These are phyloP conservation scores for Diphasiastrum complanatum DNA, from an alignment of 83 land plant species.

Conservation along the genomic window DNA sequence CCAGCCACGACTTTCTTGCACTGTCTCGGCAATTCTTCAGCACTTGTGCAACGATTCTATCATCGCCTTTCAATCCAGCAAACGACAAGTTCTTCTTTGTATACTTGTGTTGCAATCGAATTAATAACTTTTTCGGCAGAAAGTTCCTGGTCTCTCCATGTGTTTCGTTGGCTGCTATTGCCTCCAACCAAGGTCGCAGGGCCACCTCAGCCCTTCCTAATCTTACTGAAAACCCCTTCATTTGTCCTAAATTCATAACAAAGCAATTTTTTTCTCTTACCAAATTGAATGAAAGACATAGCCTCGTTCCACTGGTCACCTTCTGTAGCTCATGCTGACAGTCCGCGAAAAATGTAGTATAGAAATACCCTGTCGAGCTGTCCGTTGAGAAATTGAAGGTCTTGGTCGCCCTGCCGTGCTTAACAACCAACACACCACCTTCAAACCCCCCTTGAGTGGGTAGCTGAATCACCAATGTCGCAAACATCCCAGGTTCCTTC, in stretches of 20 bases:
- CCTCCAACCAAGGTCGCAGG: slow-evolving; percentile 7
- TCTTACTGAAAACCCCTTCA: neutral
- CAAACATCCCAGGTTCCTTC: slow-evolving; percentile 23
- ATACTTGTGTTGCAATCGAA: slow-evolving; percentile 20
- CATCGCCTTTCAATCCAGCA: slow-evolving; percentile 23
- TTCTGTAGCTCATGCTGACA: slow-evolving; percentile 18
- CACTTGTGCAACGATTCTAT: slow-evolving; percentile 11
- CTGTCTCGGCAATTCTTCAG: slow-evolving; percentile 4
- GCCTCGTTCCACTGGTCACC: slow-evolving; percentile 4
- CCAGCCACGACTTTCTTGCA: neutral
- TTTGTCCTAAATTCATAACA: neutral
- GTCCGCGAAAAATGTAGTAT: slow-evolving; percentile 11
- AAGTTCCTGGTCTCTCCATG: neutral
- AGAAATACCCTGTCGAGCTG: neutral
- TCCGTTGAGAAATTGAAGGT: slow-evolving; percentile 5
- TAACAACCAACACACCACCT: slow-evolving; percentile 18
- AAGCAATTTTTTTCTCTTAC: slow-evolving; percentile 1
- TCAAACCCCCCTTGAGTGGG: slow-evolving; percentile 15
- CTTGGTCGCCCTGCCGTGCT: neutral
- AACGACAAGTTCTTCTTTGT: slow-evolving; percentile 11
- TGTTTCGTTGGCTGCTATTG: neutral
- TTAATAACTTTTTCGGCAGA: neutral
- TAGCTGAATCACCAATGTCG: slow-evolving; percentile 19
- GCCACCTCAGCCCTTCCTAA: slow-evolving; percentile 1
- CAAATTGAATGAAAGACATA: slow-evolving; percentile 20